Conservation (phyloP, 106 monocot species). For the Iris macrosiphon region DNA sequence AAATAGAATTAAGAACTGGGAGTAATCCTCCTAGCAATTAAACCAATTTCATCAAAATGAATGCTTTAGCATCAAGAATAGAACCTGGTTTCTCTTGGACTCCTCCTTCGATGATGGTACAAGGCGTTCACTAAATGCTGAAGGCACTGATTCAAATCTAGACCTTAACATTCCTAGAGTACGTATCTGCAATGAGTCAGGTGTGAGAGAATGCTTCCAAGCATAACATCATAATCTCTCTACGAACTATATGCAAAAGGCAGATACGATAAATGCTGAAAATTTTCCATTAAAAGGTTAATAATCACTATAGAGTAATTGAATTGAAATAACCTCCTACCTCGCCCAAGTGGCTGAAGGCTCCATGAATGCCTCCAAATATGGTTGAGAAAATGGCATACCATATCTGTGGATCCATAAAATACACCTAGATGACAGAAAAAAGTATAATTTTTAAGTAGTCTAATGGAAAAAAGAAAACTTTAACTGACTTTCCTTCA, state of each 20-base stretch:
- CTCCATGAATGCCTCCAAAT: constrained; percentile 87
- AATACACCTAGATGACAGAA: constrained; percentile 66
- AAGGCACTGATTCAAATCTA: constrained; percentile 82
- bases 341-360: constrained; percentile 94
- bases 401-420: constrained; percentile 99
- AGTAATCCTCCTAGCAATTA: background rate
- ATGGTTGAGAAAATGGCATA: constrained; percentile 95
- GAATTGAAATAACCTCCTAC: constrained; percentile 14
- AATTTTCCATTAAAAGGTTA: background rate
- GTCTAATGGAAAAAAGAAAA: background rate
- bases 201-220: constrained; percentile 4
- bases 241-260: too few species aligned
- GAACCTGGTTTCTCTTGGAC: constrained; percentile 22
- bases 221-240: too few species aligned
- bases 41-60: background rate
- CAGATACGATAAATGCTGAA: background rate
- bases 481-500: background rate
- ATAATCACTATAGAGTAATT: background rate
- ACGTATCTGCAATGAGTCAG: constrained; percentile 50
- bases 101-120: constrained; percentile 41
- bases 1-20: background rate
- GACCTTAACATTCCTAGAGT: constrained; percentile 97
- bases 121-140: constrained; percentile 52
- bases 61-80: constrained; percentile 5
- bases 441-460: background rate